Evolutionary conservation across 352 stramenopile species (phyloP), one percentile per base, ranked within the genome.

Genomic region (Thraustotheca clavata): DNA sequence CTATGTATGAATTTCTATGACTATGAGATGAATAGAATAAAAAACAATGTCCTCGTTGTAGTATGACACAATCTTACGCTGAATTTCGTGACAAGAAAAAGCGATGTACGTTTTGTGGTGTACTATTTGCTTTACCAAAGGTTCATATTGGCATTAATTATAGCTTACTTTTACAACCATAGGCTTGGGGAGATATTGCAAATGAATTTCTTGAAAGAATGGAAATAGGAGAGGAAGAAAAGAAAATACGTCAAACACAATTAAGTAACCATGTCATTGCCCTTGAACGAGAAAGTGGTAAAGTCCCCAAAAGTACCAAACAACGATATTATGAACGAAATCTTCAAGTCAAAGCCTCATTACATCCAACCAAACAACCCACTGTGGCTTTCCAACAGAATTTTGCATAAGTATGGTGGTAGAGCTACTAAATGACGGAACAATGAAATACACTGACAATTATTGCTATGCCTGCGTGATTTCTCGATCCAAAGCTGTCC

Each of bases 61-160:
- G 71, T 2, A 69, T 80, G 48, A 59, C 76, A 12, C 84, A 93
- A 62, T 90, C 82, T 22, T 93, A 89, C 52, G 83, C 84, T 0
- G 84, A 93, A 59, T 85, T 75, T n/a, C 82, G 80, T 9, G 84
- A 91, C 73, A 93, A 93, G 71, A 93, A 91, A 71, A 93, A 93
- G 59, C 74, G 75, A 3, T 93, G 84, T 57, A 82, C 89, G 62
- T 86, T 76, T 46, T 93, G 84, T 57, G 80, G 82, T 18, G 77
- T 83, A 18, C 76, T 88, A 67, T 93, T 90, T 57, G 77, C 80
- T 3, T 69, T 88, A 8, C 67, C 79, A 40, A 65, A 65, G 38
- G 57, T 65, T 27, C 39, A 29, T 52, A n/a, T n/a, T n/a, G n/a
- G n/a, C n/a, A n/a, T n/a, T n/a, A n/a, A n/a, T n/a, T n/a, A n/a